Evolutionary conservation across 257 asterid genomes (phyloP).

Genomic region (Solanum bukasovii): DNA sequence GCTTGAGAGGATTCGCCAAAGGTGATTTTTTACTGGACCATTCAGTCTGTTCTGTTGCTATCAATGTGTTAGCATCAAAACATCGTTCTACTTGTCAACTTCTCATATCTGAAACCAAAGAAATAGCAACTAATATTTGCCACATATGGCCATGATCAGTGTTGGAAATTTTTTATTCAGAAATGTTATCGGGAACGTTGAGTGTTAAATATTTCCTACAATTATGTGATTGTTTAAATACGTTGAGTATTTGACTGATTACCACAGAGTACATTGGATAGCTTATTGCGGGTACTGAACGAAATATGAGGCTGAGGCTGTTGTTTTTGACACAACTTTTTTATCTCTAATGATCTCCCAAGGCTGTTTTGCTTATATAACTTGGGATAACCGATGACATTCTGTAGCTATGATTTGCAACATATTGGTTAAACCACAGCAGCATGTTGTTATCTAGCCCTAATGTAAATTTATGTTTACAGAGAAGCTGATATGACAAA

Average conservation of each 20-base stretch:
- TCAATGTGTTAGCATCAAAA: background rate
- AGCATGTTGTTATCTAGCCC: background rate
- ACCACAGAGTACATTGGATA: background rate
- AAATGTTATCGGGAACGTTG: background rate
- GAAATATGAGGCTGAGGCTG: background rate
- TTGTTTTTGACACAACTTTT: background rate
- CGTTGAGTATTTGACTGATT: background rate
- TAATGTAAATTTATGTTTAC: slow-evolving; percentile 8
- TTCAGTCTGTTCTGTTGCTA: background rate
- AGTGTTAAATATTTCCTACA: background rate
- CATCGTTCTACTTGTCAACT: background rate
- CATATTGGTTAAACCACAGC: background rate
- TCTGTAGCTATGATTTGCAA: background rate
- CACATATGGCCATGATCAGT: background rate
- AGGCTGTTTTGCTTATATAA: background rate
- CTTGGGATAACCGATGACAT: background rate
- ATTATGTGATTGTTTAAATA: background rate
- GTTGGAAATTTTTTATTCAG: background rate
- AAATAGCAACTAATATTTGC: background rate
- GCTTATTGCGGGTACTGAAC: background rate
- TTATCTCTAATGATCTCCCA: background rate
- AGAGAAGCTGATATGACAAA: slow-evolving; percentile 98
- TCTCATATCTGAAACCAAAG: background rate
- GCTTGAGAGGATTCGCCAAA: slow-evolving; percentile 90
- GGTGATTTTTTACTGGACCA: slow-evolving; percentile 25